phyloP scores from a whole-genome alignment of 352 stramenopile genomes.

The Globisporangium paddicum region DNA sequence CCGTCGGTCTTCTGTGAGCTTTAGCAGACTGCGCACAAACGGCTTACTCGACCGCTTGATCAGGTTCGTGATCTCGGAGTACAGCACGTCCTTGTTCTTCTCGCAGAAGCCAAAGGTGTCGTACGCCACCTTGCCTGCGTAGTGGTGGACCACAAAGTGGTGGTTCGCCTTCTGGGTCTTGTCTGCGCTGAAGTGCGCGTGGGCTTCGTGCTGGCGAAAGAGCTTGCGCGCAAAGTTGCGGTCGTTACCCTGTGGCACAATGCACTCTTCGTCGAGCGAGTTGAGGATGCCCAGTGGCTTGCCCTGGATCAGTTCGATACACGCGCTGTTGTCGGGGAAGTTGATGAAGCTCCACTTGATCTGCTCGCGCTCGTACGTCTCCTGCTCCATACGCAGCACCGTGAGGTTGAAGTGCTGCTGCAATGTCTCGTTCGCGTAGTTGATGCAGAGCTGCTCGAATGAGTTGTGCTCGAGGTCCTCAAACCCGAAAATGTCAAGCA shows the following conservation, averaged over 20 bases:
- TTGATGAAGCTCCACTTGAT: slow-evolving; percentile 90
- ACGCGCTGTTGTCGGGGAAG: slow-evolving; percentile 87
- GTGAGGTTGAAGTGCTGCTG: slow-evolving; percentile 92
- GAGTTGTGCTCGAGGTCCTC: slow-evolving; percentile 88
- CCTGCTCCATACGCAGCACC: slow-evolving; percentile 84
- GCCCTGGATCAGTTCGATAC: slow-evolving; percentile 87
- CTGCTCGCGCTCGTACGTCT: slow-evolving; percentile 84
- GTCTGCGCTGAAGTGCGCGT: slow-evolving; percentile 68
- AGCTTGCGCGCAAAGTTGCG: slow-evolving; percentile 85
- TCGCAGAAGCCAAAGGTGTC: slow-evolving; percentile 93
- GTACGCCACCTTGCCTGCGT: slow-evolving; percentile 93
- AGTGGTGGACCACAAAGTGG: slow-evolving; percentile 87
- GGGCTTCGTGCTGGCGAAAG: slow-evolving; percentile 60
- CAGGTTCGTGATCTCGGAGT: slow-evolving; percentile 76
- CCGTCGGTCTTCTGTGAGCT: slow-evolving; percentile 12
- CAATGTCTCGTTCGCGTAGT: slow-evolving; percentile 92
- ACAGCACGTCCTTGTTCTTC: slow-evolving; percentile 95
- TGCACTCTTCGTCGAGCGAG: slow-evolving; percentile 87
- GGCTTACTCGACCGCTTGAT: slow-evolving; percentile 65
- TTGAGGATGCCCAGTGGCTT: slow-evolving; percentile 84
- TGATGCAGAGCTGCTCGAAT: slow-evolving; percentile 95
- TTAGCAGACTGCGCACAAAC: slow-evolving; percentile 63
- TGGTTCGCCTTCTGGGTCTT: slow-evolving; percentile 81
- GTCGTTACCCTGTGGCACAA: slow-evolving; percentile 85
- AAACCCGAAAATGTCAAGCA: slow-evolving; percentile 89